A percentile compares a stretch with the other conserved stretches of the same genome.
These are phyloP conservation scores for Arxiozyma slooffiae DNA, from an alignment of 1,139 yeast genomes.

Conservation along the genomic window DNA sequence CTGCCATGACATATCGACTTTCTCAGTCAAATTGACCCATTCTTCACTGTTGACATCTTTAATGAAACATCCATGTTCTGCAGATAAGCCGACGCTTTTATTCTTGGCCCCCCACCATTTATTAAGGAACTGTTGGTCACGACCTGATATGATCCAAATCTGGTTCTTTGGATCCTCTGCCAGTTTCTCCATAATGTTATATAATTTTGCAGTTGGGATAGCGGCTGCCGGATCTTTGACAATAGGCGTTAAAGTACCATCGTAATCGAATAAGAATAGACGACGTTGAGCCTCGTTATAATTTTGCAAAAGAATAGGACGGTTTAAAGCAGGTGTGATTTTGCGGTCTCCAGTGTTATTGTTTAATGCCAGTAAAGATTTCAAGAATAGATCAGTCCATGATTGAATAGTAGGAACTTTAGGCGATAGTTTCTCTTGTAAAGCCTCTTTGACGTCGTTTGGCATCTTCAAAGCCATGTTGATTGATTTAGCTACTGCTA, in stretches of 20 bases:
- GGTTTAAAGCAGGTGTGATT: constrained; percentile 74
- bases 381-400: constrained; percentile 65
- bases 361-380: constrained; percentile 14
- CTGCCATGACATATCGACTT: constrained; percentile 93
- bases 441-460: constrained; percentile 33
- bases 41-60: constrained; percentile 49
- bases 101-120: constrained; percentile 72
- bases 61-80: constrained; percentile 96
- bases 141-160: constrained; percentile 93
- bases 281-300: constrained; percentile 58
- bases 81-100: constrained; percentile 65
- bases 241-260: constrained; percentile 93
- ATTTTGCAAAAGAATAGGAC: constrained; percentile 52
- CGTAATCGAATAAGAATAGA: constrained; percentile 85
- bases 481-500: constrained; percentile 81
- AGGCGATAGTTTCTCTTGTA: constrained; percentile 48
- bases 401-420: constrained; percentile 69
- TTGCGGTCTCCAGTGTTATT: constrained; percentile 30
- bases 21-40: constrained; percentile 81
- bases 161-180: constrained; percentile 71
- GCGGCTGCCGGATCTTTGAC: constrained; percentile 98
- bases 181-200: constrained; percentile 48
- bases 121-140: constrained; percentile 84
- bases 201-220: constrained; percentile 71
- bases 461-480: constrained; percentile 54